Base-by-base conservation (phyloP, 495 filamentous ascomycete genomes). In the Tuber indicum region DNA sequence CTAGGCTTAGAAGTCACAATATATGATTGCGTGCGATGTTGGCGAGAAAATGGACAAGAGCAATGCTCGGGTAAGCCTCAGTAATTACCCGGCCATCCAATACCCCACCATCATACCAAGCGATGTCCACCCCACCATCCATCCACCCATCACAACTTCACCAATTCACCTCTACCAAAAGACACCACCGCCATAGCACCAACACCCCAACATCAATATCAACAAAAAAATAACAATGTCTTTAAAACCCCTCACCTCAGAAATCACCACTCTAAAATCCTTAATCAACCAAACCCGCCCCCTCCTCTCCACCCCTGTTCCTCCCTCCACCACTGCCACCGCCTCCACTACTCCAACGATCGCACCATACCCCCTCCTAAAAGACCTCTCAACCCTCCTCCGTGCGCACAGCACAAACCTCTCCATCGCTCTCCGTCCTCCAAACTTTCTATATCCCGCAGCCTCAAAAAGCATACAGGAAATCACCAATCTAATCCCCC, bases 361-460 rank as follows among this genome's bases (percentile, higher is more conserved):
- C n/a, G 9, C 49, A n/a, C 49, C 49, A 23, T 58, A 58, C 49
- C 49, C 49, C n/a, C 49, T 58, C 52, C 52, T 62, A 16, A 62
- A 32, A 62, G 52, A 62, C 10, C 73, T 74, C 49, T 58, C 73
- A 47, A 23, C 81, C 10, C 72, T 83, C 39, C 58, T 75, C n/a
- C 77, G 74, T 43, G 82, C 82, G 26, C 79, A 83, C 46, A 80
- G 72, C 77, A 83, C 82, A 70, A 82, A 80, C 44, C 82, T 83
- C 66, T 81, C 82, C 42, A 77, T 83, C 73, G 74, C 81, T 12
- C 76, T 85, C 74, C 73, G 84, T 1, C 74, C 79, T 23, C 84
- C 84, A 74, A 73, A 81, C 42, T 77, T 84, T 66, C 74, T 77
- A 62, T 26, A 81, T 41, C 75, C 81, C 66, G 76, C 82, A 47